Conservation (phyloP, 805 yeast species). For the Zygosaccharomyces rouxii region DNA sequence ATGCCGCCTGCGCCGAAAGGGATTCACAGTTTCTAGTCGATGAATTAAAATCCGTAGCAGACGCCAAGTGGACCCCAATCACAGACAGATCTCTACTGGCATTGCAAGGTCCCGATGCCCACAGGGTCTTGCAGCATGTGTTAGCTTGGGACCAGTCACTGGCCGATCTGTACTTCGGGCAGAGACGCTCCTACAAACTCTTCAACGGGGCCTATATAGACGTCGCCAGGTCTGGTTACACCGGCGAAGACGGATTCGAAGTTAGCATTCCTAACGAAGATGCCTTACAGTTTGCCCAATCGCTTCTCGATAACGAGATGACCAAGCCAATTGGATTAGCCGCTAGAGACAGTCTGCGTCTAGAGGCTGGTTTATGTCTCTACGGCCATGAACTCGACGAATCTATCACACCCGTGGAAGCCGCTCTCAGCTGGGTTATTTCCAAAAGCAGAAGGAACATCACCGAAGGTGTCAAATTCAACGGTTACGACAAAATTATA, state of each 20-base stretch:
- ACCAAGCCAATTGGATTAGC: slow-evolving; percentile 92
- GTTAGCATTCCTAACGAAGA: slow-evolving; percentile 64
- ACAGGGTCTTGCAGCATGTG: slow-evolving; percentile 58
- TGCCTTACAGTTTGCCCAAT: slow-evolving; percentile 58
- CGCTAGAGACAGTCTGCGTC: slow-evolving; percentile 92
- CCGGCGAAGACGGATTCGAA: slow-evolving; percentile 98
- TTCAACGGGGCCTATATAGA: slow-evolving; percentile 48
- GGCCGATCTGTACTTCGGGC: slow-evolving; percentile 67
- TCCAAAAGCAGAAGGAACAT: slow-evolving; percentile 68
- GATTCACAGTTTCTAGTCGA: slow-evolving; percentile 61
- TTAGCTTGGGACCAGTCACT: slow-evolving; percentile 45
- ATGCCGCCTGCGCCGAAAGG: slow-evolving; percentile 89
- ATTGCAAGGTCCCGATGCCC: slow-evolving; percentile 87
- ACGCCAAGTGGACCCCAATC: slow-evolving; percentile 42
- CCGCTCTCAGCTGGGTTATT: slow-evolving; percentile 83
- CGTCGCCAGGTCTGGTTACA: slow-evolving; percentile 93
- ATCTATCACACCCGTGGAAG: slow-evolving; percentile 78
- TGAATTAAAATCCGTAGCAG: slow-evolving; percentile 42
- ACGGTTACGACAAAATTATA: slow-evolving; percentile 70
- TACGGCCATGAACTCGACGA: slow-evolving; percentile 91
- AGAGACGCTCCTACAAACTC: slow-evolving; percentile 40
- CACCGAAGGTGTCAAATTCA: slow-evolving; percentile 45
- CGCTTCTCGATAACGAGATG: slow-evolving; percentile 47
- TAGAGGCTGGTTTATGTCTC: slow-evolving; percentile 98
- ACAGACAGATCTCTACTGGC: slow-evolving; percentile 74